phyloP scores from a whole-genome alignment of 2,329 filamentous ascomycete species.

The Epichloe glyceriae region DNA sequence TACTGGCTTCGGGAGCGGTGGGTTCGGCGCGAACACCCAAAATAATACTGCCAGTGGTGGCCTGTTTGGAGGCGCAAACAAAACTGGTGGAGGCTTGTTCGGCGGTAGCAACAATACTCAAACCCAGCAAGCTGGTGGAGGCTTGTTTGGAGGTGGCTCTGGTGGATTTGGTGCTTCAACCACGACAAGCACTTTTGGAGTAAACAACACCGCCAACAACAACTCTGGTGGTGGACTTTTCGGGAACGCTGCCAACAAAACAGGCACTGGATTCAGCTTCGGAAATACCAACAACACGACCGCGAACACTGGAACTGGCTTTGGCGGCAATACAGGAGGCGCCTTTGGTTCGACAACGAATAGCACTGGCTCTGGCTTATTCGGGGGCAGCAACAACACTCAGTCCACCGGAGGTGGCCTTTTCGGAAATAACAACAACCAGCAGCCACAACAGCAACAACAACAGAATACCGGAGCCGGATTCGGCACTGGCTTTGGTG shows the following conservation, averaged over 20 bases:
- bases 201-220: conserved; percentile 14
- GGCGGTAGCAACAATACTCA: conserved; percentile 12
- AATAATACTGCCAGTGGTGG: conserved; percentile 19
- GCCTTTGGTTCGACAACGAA: conserved; percentile 23
- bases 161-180: conserved; percentile 25
- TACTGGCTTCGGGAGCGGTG: conserved; percentile 16
- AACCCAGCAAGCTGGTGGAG: conserved; percentile 9
- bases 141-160: conserved; percentile 17
- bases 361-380: conserved; percentile 23
- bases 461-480: conserved; percentile 14
- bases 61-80: conserved; percentile 24
- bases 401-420: conserved; percentile 28
- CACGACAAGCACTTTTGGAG: conserved; percentile 21
- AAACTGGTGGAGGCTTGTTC: conserved; percentile 14
- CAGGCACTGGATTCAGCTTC: conserved; percentile 25
- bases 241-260: conserved; percentile 26
- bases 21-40: conserved; percentile 27
- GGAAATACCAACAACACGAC: conserved; percentile 25
- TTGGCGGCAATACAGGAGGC: conserved; percentile 13
- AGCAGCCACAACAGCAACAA: conserved; percentile 16
- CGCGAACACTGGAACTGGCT: conserved; percentile 11
- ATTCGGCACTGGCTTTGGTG: conserved; percentile 23
- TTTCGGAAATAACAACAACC: conserved; percentile 27
- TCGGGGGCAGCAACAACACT: conserved; percentile 23
- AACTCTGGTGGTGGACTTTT: conserved; percentile 27